A percentile compares a stretch with the other conserved stretches of the same genome.
phyloP scores from a whole-genome alignment of 257 asterid species.

The Fraxinus quadrangulata region DNA sequence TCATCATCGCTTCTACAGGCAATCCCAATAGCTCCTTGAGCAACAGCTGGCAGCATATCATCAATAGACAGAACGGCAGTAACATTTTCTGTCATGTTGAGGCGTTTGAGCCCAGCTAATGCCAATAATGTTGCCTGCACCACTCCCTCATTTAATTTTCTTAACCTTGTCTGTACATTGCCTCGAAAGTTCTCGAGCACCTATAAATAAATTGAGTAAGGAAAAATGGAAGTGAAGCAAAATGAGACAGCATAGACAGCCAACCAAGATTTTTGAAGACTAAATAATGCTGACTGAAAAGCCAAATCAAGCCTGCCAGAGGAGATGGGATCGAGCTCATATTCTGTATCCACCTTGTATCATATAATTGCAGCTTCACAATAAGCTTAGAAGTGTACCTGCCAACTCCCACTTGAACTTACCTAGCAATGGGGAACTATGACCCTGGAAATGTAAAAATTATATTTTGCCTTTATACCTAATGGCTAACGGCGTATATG shows the following conservation, averaged over 20 bases:
- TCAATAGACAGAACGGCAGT: conserved; percentile 74
- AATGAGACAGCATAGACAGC: conserved; percentile 1
- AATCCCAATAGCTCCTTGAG: conserved; percentile 96
- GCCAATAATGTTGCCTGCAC: conserved; percentile 94
- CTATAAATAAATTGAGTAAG: conserved; percentile 38
- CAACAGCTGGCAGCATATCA: conserved; percentile 99
- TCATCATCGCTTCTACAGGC: conserved; percentile 84
- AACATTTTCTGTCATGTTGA: conserved; percentile 80
- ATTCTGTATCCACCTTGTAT: not conserved
- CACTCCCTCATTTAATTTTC: conserved; percentile 83
- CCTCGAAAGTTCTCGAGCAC: conserved; percentile 94
- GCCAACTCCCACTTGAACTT: not conserved
- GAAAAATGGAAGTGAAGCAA: not conserved
- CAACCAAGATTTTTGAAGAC: not conserved
- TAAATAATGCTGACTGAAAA: not conserved
- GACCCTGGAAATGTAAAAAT: not conserved
- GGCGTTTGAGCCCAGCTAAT: conserved; percentile 87
- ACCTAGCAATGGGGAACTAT: not conserved
- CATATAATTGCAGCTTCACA: not conserved
- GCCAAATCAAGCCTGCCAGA: not conserved
- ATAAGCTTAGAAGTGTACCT: not conserved
- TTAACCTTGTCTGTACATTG: conserved; percentile 92
- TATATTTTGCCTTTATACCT: not conserved
- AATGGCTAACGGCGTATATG: not conserved
- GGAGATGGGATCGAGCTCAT: not conserved